Base-by-base conservation (phyloP, 129 eudicot species). In the Lactuca saligna region DNA sequence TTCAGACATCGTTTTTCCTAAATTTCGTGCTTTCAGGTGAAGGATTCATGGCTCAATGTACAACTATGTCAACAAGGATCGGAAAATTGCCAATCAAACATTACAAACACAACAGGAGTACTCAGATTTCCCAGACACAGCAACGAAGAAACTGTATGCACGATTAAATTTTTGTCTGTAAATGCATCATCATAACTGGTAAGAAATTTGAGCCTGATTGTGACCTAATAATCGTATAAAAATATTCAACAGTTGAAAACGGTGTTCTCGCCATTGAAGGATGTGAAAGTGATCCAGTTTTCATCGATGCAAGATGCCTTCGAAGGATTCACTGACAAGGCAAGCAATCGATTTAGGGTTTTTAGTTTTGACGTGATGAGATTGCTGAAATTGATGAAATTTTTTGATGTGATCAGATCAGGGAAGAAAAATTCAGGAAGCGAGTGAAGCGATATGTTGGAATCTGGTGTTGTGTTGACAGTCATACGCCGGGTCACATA, bases 1-100 rank as follows among this genome's bases (percentile, higher is more conserved):
- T 64, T 61, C 31, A 31, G 29, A 62, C 37, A 4, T 49, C 29
- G 17, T 29, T 12, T 48, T 77, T 56, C 4, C 50, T 41, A 66
- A 15, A 7, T 67, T 50, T 12, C 41, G 17, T 63, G 17, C 16
- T 80, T 80, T 58, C 65, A 93, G 98, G 95, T 93, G 65, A 93
- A 87, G 82, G 97, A 89, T 76, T 93, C 99, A 17, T 89, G 99
- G 97, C 97, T 93, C 10, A 81, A 93, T 83, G 99, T 93, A 64
- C 90, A 89, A 62, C 83, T 93, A 73, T 93, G 99, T 82, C 88
- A 83, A 78, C 87, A 79, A 60, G 99, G 98, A 25, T 84, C 95
- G 17, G 72, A 69, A 66, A 85, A 75, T 68, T 89, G 99, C 68
- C 84, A 74, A 61, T 78, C 91, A 49, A 93, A 89, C 70, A 70